These are phyloP conservation scores for Candida coquimbonensis DNA, from an alignment of 805 yeast genomes.

Conservation along the genomic window DNA sequence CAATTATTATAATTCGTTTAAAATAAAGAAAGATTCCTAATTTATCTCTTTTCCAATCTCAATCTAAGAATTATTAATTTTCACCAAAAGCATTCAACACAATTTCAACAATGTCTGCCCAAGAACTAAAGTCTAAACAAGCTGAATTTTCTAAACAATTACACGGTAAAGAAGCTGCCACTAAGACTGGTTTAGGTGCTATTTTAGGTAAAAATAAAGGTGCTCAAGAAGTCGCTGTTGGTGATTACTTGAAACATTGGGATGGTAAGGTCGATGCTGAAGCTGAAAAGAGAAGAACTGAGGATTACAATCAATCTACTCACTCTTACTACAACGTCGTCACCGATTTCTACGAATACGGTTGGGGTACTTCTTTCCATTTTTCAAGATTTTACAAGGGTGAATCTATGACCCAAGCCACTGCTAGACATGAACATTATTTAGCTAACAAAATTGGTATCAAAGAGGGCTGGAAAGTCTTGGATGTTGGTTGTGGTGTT, in stretches of 20 bases:
- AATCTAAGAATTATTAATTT: not conserved
- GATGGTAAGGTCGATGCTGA: slow-evolving; percentile 76
- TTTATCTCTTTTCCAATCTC: not conserved
- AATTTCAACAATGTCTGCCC: slow-evolving; percentile 9
- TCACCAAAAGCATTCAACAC: not conserved
- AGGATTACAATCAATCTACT: slow-evolving; percentile 85
- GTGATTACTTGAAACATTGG: slow-evolving; percentile 95
- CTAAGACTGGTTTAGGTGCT: slow-evolving; percentile 69
- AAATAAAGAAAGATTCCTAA: not conserved
- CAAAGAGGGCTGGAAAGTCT: slow-evolving; percentile 72
- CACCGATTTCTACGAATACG: slow-evolving; percentile 97
- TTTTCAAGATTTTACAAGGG: slow-evolving; percentile 91
- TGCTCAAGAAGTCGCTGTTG: slow-evolving; percentile 78
- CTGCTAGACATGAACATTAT: slow-evolving; percentile 96
- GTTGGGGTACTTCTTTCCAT: slow-evolving; percentile 99
- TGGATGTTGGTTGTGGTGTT: slow-evolving; percentile 99
- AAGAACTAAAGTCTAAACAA: slow-evolving; percentile 31
- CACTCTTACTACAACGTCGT: slow-evolving; percentile 95
- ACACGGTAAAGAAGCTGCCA: slow-evolving; percentile 69
- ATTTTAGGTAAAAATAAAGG: slow-evolving; percentile 67
- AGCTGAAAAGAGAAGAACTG: slow-evolving; percentile 66
- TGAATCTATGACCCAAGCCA: slow-evolving; percentile 89
- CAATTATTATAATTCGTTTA: not conserved
- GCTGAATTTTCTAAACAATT: slow-evolving; percentile 72
- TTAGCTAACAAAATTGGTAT: slow-evolving; percentile 83